Percentiles rank a stretch among this genome's conserved stretches.
Evolutionary conservation across 2,329 filamentous ascomycete genomes (phyloP).

Genomic region (Fusarium guadeloupense): DNA sequence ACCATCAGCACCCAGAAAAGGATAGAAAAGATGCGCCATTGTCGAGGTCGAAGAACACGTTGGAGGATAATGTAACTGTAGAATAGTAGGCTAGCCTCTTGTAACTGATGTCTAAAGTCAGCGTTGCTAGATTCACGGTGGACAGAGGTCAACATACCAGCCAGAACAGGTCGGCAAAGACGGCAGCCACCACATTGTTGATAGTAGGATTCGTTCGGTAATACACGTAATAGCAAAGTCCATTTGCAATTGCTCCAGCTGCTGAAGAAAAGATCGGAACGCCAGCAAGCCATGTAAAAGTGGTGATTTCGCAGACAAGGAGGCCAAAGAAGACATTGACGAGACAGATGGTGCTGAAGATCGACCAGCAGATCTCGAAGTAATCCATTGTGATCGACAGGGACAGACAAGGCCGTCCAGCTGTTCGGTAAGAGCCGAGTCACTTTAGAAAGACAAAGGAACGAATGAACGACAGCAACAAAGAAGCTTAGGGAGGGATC

Average conservation of each 20-base stretch:
- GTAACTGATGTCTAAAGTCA: constrained; percentile 41
- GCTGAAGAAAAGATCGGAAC: constrained; percentile 52
- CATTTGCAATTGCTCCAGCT: constrained; percentile 51
- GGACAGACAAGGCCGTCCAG: neutral
- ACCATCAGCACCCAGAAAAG: constrained; percentile 67
- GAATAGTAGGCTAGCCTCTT: constrained; percentile 54
- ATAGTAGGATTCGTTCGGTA: constrained; percentile 41
- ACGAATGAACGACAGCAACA: neutral
- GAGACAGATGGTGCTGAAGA: constrained; percentile 54
- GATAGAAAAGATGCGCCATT: constrained; percentile 54
- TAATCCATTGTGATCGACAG: constrained; percentile 15
- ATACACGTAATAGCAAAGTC: constrained; percentile 53
- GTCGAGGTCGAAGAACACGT: constrained; percentile 56
- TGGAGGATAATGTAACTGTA: constrained; percentile 63
- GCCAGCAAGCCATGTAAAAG: constrained; percentile 47
- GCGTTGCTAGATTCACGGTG: neutral
- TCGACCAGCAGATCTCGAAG: constrained; percentile 54
- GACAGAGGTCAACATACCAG: constrained; percentile 41
- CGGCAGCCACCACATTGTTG: constrained; percentile 47
- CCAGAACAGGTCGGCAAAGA: constrained; percentile 53
- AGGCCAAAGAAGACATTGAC: constrained; percentile 50
- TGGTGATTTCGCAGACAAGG: constrained; percentile 51
- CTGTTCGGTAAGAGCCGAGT: neutral
- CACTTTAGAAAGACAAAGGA: neutral
- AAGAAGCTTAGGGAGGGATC: neutral